Evolutionary conservation across 352 stramenopile genomes (phyloP), one percentile per base, ranked within the genome.

Genomic region (Pythium coloratum): DNA sequence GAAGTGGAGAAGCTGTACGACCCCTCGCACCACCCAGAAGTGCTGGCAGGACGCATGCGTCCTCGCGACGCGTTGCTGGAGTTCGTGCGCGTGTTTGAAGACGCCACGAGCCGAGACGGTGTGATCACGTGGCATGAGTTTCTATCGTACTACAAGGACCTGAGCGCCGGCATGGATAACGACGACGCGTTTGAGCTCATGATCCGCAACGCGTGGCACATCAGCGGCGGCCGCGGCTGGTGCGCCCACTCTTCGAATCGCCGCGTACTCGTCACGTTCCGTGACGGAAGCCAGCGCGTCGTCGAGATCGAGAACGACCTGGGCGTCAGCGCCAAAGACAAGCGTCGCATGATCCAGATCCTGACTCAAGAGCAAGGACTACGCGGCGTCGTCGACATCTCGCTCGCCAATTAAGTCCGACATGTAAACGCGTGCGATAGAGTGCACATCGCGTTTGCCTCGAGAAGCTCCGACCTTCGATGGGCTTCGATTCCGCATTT

Each of bases 151-250:
- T 97, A 97, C 76, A 92, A 92, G 36, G 91, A 97, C 66, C 61
- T 97, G 30, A 91, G 85, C 58, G 87, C 82, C 0, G 83, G 78
- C 14, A 91, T 98, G 55, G 65, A 67, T 46, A 73, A 81, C 57
- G 92, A 97, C 74, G 89, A 96, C 65, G 84, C 91, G 68, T 96
- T 95, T 51, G 82, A 94, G 69, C 81, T 93, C 53, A 91, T 96
- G 77, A 76, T 96, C 34, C 77, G 86, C 59, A 95, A 92, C 44
- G 82, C 86, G 14, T 96, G 89, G 91, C 88, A 95, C 38, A 75
- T 98, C 14, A 91, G 78, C 50, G 92, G 91, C 6, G 92, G 91
- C 5, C 64, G 64, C 0, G 89, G 88, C 26, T 91, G 76, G 77
- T 82, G 78, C 56, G 88, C 82, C 24, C 96, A 96, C 75, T 82